phyloP scores from a whole-genome alignment of 2,329 filamentous ascomycete genomes.

The Salinomyces thailandicus region DNA sequence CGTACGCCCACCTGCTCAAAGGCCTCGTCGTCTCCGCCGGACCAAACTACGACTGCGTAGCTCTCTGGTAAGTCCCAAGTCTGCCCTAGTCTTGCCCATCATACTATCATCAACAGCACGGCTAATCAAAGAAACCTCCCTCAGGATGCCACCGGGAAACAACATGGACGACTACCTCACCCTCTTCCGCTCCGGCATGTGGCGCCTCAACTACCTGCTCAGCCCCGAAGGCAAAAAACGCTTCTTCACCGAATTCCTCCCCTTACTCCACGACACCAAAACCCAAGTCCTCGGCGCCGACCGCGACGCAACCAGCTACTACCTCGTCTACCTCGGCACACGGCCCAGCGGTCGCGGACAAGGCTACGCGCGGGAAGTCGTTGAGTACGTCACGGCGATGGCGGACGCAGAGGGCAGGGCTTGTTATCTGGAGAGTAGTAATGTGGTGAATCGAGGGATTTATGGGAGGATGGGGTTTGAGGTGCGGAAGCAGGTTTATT shows the following conservation, averaged over 20 bases:
- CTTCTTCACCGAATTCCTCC: constrained; percentile 68
- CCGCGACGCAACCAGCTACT: constrained; percentile 60
- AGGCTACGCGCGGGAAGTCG: constrained; percentile 61
- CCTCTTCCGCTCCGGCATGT: constrained; percentile 63
- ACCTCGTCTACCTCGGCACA: constrained; percentile 74
- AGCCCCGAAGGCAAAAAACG: constrained; percentile 60
- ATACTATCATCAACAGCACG: neutral
- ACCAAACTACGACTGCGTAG: constrained; percentile 65
- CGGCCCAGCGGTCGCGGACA: constrained; percentile 58
- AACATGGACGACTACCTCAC: constrained; percentile 65
- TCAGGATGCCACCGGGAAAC: constrained; percentile 63
- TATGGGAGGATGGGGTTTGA: constrained; percentile 69
- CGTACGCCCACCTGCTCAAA: constrained; percentile 62
- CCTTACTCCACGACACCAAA: constrained; percentile 64
- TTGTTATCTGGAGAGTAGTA: constrained; percentile 72
- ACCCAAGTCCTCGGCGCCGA: constrained; percentile 51
- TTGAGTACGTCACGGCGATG: constrained; percentile 56
- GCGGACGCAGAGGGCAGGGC: constrained; percentile 58
- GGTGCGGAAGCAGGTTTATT: constrained; percentile 50
- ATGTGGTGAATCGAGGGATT: constrained; percentile 55
- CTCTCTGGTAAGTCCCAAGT: constrained; percentile 59
- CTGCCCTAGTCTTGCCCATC: no score
- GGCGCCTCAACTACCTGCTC: constrained; percentile 65
- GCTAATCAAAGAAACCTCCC: neutral
- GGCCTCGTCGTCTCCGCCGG: constrained; percentile 67